phyloP scores from a whole-genome alignment of 2,329 filamentous ascomycete species.

The Anthostomella pinea region DNA sequence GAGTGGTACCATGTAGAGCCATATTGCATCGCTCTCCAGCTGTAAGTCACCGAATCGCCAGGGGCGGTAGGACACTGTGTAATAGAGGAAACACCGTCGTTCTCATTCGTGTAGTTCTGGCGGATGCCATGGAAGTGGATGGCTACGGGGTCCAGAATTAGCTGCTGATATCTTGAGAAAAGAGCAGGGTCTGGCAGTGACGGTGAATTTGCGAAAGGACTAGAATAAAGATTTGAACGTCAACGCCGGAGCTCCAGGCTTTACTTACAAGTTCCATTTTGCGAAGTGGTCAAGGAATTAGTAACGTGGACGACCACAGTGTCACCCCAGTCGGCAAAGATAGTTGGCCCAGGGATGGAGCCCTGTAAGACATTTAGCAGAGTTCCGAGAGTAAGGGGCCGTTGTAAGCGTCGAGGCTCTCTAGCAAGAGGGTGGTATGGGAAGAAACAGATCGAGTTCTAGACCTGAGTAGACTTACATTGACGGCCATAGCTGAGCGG shows the following conservation, averaged over 20 bases:
- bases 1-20: conserved; percentile 61
- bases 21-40: conserved; percentile 53
- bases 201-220: too few species aligned
- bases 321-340: conserved; percentile 49
- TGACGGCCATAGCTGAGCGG: conserved; percentile 39
- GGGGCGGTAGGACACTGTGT: conserved; percentile 52
- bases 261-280: conserved; percentile 52
- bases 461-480: conserved; percentile 12
- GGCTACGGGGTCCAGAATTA: conserved; percentile 10
- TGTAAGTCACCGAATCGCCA: conserved; percentile 53
- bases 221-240: neutral
- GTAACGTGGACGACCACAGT: conserved; percentile 51
- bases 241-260: neutral
- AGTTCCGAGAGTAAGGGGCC: too few species aligned
- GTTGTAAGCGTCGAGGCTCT: too few species aligned
- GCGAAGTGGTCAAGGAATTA: conserved; percentile 44
- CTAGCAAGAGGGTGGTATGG: too few species aligned
- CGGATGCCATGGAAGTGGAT: conserved; percentile 64
- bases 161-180: too few species aligned
- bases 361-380: conserved; percentile 15
- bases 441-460: neutral
- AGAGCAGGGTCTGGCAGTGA: too few species aligned
- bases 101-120: conserved; percentile 50
- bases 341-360: conserved; percentile 26
- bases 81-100: conserved; percentile 54